Percentiles rank a stretch among this genome's conserved stretches.
These are phyloP conservation scores for Tritrichomonas musculus DNA, from an alignment of 208 protist genomes.

Conservation along the genomic window DNA sequence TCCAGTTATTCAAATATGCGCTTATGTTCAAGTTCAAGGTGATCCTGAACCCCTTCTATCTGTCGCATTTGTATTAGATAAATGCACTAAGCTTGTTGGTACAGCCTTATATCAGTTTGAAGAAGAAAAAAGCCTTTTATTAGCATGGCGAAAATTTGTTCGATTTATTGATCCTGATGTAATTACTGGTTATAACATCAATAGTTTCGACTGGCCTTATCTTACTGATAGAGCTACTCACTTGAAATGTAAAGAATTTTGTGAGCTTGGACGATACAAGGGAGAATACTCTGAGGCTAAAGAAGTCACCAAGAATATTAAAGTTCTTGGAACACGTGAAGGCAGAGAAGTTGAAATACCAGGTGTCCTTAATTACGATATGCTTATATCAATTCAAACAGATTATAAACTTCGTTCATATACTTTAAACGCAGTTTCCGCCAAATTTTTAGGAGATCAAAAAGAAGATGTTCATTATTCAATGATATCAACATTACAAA, in stretches of 20 bases:
- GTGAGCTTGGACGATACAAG: conserved; percentile 33
- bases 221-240: conserved; percentile 80
- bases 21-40: conserved; percentile 64
- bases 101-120: conserved; percentile 61
- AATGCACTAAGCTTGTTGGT: conserved; percentile 43
- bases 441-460: conserved; percentile 94
- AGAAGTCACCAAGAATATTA: conserved; percentile 86
- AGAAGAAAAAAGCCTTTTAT: conserved; percentile 78
- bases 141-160: conserved; percentile 72
- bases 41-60: conserved; percentile 34
- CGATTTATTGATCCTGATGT: conserved; percentile 67
- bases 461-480: conserved; percentile 99
- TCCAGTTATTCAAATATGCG: conserved; percentile 97
- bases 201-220: conserved; percentile 98
- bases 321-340: conserved; percentile 90
- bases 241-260: conserved; percentile 67
- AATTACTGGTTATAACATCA: conserved; percentile 93
- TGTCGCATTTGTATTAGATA: conserved; percentile 45
- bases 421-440: conserved; percentile 93
- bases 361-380: conserved; percentile 90
- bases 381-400: conserved; percentile 85
- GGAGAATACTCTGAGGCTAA: conserved; percentile 52
- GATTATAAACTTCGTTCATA: conserved; percentile 98
- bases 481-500: conserved; percentile 80
- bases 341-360: conserved; percentile 88